Conservation (phyloP, 140 eudicot species). For the Ambrosia hybrid region DNA sequence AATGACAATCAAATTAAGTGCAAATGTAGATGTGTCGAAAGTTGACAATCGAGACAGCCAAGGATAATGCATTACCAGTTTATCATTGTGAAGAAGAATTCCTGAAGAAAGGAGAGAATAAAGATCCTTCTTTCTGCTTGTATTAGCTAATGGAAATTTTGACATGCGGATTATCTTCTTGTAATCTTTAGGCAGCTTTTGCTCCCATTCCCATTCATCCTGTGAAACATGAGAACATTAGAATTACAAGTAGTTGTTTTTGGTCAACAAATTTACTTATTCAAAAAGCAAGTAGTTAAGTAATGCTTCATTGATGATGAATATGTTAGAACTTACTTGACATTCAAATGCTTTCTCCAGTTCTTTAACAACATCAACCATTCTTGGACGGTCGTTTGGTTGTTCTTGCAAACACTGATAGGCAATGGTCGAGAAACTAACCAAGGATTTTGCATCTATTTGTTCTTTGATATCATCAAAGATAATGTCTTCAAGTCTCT, state of each 20-base stretch:
- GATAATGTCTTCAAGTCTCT: constrained; percentile 10
- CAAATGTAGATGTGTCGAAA: no score
- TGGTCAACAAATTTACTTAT: no score
- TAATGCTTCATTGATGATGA: background rate
- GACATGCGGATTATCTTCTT: no score
- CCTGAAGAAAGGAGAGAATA: constrained; percentile 29
- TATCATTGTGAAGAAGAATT: constrained; percentile 11
- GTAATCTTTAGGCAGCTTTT: background rate
- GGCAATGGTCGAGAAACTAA: constrained; percentile 9
- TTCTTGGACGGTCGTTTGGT: constrained; percentile 24
- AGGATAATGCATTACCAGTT: background rate
- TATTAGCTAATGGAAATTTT: background rate
- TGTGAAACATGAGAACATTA: background rate
- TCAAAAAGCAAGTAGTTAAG: background rate
- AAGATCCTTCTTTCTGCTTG: constrained; percentile 25
- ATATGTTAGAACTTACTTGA: constrained; percentile 24
- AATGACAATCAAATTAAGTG: background rate
- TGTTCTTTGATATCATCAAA: constrained; percentile 24
- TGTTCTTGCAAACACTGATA: constrained; percentile 20
- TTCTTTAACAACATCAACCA: constrained; percentile 24
- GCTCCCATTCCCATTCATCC: constrained; percentile 39
- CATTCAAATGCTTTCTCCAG: constrained; percentile 26
- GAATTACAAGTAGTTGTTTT: background rate
- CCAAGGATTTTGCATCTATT: constrained; percentile 9
- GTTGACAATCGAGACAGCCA: no score